Evolutionary conservation across 164 flowering plant species (phyloP), one percentile per base, ranked within the genome.

Genomic region (Sextonia rubra): DNA sequence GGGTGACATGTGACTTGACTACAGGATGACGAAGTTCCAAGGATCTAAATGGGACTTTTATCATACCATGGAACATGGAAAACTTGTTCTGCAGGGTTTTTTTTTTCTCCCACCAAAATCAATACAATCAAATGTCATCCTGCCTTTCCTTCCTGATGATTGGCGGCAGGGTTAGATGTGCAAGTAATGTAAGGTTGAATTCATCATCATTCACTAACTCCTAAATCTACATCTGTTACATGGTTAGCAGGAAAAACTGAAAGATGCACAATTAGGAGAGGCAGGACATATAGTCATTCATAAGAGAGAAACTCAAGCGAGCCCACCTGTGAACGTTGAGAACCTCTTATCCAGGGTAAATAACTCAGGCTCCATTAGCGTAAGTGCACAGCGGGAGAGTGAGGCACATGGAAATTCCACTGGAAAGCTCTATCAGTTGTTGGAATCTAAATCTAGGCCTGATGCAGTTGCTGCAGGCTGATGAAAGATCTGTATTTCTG

Each of bases 391-490:
- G 25, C 82, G 82, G 60, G 94, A 86, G 49, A 76, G 74, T n/a
- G 89, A 84, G 14, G 26, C 61, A 47, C 85, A 76, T 25, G 91
- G 88, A 64, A 83, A 84, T 69, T 52, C 86, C 11, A 90, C 77
- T 4, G 85, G 87, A 15, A 93, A 91, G 83, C 88, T 92, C 61
- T 97, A 83, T 75, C 99, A 93, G 71, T 94, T 95, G 64, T 73
- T 95, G 73, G 89, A 83, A 62, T 58, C 91, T n/a, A 95, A 84
- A 60, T 86, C 93, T 1, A 77, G 97, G 71, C 70, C 94, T 0
- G 92, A 92, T 78, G 89, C 93, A 9, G 93, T 93, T n/a, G 94
- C 88, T 48, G 97, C 98, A 70, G 83, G 97, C 82, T 94, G 80
- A 90, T 47, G 20, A 24, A 49, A 3, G 20, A 56, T 52, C 14